Percentiles rank a stretch among this genome's conserved stretches.
Conservation (phyloP, 345 rosid genomes). For the Eucalyptus brandiana region DNA sequence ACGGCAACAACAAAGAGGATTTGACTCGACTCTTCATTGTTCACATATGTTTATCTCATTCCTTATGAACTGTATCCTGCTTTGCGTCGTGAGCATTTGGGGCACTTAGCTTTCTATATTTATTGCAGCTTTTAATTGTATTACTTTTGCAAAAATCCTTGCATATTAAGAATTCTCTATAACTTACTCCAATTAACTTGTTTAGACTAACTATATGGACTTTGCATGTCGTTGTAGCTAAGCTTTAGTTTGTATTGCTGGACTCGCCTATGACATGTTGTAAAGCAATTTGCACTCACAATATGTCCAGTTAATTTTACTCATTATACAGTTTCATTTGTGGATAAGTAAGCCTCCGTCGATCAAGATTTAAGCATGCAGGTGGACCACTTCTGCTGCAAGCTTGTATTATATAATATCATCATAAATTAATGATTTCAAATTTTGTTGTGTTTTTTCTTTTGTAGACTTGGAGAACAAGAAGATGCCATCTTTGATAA, state of each 20-base stretch:
- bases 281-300: not conserved
- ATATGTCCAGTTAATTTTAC: not conserved
- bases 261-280: not conserved
- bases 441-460: too few relatives aligned
- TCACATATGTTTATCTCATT: not conserved
- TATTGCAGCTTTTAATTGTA: not conserved
- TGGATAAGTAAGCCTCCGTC: not conserved
- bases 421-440: not conserved
- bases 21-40: not conserved
- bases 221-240: not conserved
- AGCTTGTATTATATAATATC: not conserved
- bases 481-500: not conserved
- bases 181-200: not conserved
- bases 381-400: not conserved
- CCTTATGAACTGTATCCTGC: not conserved
- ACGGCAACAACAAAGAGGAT: not conserved
- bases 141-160: not conserved
- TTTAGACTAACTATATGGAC: not conserved
- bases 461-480: not conserved
- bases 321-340: not conserved
- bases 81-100: fast-evolving
- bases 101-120: not conserved
- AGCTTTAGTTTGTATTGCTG: not conserved
- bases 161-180: not conserved
- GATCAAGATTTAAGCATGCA: not conserved